Conservation (phyloP, 2,329 filamentous ascomycete species). For the Aspergillus caelatus region DNA sequence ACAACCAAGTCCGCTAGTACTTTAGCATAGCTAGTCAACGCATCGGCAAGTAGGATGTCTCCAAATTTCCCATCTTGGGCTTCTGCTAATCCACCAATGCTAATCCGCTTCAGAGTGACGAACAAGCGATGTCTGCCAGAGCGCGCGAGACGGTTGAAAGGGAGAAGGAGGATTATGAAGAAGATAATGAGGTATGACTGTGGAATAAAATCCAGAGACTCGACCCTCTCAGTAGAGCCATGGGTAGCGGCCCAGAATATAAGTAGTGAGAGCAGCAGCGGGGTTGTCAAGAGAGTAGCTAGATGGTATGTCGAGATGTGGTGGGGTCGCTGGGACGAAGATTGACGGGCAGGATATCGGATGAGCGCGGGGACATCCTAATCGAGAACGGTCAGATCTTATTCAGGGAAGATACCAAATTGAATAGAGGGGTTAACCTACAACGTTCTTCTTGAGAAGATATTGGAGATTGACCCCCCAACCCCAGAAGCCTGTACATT, state of each 20-base stretch:
- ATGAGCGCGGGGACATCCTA: conserved; percentile 82
- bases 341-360: conserved; percentile 77
- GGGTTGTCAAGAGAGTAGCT: conserved; percentile 72
- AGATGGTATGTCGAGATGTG: conserved; percentile 85
- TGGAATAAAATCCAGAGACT: conserved; percentile 81
- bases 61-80: conserved; percentile 89
- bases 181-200: conserved; percentile 79
- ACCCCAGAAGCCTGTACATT: conserved; percentile 77
- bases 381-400: conserved; percentile 20
- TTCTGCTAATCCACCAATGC: conserved; percentile 83
- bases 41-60: conserved; percentile 90
- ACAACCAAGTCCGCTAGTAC: conserved; percentile 89
- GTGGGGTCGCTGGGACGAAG: conserved; percentile 70
- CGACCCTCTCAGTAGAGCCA: conserved; percentile 68
- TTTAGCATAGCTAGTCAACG: conserved; percentile 91
- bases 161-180: conserved; percentile 70
- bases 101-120: conserved; percentile 73
- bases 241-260: conserved; percentile 83
- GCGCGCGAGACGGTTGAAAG: conserved; percentile 69
- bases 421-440: conserved; percentile 38
- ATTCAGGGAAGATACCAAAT: background rate
- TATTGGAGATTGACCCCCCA: conserved; percentile 93
- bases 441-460: conserved; percentile 75
- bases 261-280: conserved; percentile 71
- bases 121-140: conserved; percentile 76